Evolutionary conservation across 2,329 filamentous ascomycete species (phyloP).

Genomic region (Venturia oleaginea): DNA sequence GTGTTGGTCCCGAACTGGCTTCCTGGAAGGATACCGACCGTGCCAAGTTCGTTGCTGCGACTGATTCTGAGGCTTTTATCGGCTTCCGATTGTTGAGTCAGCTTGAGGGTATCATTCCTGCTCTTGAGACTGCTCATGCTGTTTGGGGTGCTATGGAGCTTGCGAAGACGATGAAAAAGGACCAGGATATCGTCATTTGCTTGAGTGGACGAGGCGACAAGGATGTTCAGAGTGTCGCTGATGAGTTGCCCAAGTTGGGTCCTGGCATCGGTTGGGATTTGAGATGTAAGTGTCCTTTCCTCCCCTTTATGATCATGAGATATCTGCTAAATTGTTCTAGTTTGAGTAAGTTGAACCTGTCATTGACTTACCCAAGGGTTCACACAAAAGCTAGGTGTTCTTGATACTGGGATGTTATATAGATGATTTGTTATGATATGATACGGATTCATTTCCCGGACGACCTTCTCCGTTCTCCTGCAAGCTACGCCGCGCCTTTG

Average conservation of each 20-base stretch:
- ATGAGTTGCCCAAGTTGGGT: constrained; percentile 80
- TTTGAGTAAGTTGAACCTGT: background rate
- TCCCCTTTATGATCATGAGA: background rate
- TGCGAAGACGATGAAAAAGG: constrained; percentile 85
- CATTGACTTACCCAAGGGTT: background rate
- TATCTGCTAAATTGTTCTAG: background rate
- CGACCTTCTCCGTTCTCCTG: no score
- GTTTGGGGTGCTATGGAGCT: constrained; percentile 82
- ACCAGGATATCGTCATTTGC: constrained; percentile 86
- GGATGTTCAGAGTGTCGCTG: constrained; percentile 96
- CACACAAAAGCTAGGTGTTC: background rate
- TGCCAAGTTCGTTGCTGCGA: constrained; percentile 83
- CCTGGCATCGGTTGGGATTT: constrained; percentile 74
- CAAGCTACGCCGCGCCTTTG: no score
- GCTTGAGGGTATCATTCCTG: constrained; percentile 93
- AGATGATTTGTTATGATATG: background rate
- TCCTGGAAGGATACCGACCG: constrained; percentile 86
- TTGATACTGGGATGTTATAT: background rate
- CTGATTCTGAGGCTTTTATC: constrained; percentile 79
- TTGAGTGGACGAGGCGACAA: constrained; percentile 91
- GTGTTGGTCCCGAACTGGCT: constrained; percentile 86
- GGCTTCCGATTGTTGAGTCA: constrained; percentile 80
- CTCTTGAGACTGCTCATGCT: constrained; percentile 87
- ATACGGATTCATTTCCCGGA: background rate
- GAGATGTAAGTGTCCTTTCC: constrained; percentile 35